Conservation (phyloP, 768 basidiomycete genomes). For the Mycena capillaripes region DNA sequence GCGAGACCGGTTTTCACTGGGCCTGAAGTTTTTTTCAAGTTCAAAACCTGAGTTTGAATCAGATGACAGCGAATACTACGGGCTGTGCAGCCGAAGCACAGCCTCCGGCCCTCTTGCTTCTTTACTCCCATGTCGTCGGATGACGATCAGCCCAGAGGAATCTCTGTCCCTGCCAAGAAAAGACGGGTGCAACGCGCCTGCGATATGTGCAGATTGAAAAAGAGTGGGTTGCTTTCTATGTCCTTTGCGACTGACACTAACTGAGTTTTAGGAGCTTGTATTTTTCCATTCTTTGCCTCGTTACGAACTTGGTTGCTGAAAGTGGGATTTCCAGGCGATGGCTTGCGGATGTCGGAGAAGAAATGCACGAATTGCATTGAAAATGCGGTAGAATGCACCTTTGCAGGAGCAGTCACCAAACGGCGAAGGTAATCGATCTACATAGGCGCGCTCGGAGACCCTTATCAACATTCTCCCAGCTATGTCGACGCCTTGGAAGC, state of each 20-base stretch:
- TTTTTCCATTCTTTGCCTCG: too few species aligned
- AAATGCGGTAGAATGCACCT: not conserved
- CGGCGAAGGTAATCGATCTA: not conserved
- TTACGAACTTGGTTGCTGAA: not conserved
- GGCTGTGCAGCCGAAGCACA: too few species aligned
- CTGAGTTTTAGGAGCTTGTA: too few species aligned
- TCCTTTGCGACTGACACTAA: too few species aligned
- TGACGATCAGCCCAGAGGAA: not conserved
- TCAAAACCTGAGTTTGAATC: too few species aligned
- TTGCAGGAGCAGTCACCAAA: not conserved
- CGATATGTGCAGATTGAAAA: conserved; percentile 6
- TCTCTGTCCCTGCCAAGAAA: not conserved
- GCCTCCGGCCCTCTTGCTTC: too few species aligned
- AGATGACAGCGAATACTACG: too few species aligned
- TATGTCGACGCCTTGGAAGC: conserved; percentile 7
- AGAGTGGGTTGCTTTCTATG: not conserved
- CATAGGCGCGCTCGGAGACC: not conserved
- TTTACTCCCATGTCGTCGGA: not conserved
- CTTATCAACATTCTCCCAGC: not conserved
- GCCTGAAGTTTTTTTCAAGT: too few species aligned
- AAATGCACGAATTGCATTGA: not conserved
- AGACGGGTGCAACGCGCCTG: conserved; percentile 16
- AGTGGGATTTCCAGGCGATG: not conserved
- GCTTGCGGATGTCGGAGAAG: conserved; percentile 6
- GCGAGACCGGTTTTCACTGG: too few species aligned